Base-by-base conservation (phyloP, 805 yeast species). In the Komagataella mondaviorum region DNA sequence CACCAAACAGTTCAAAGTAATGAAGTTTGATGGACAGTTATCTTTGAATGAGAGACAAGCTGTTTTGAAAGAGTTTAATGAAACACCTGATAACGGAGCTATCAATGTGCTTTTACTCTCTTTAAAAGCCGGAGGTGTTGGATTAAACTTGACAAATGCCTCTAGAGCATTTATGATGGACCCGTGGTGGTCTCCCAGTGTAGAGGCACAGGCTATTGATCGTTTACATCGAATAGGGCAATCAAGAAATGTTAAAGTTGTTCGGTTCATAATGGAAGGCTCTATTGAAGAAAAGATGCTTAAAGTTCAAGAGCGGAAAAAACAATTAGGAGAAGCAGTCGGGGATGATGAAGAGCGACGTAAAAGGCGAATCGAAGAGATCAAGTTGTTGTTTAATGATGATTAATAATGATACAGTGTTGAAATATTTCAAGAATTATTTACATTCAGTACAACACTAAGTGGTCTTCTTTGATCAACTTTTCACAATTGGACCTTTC, bases 171-270 rank as follows among this genome's bases (percentile, higher is more conserved):
- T 81, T 58, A 74, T 90, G 77, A 84, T 91, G 88, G 97, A 90
- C 60, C 96, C 97, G 0, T 90, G 96, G 93, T 90, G 97, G 97
- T 86, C 93, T 30, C 95, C 88, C 48, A 87, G 95, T 49, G 80
- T 84, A 51, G 96, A 88, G 59, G 88, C 86, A 49, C 96, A 88
- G 63, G 96, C 96, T 0, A 86, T 89, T 54, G 96, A 89, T 66
- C 66, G 98, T 59, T 76, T 91, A 16, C 96, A 90, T 61, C 75
- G 98, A 57, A 86, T 91, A 61, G 97, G 98, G 0, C 98, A 90
- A 62, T 69, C 70, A 8, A 76, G 72, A 23, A 74, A 73, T 46
- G 97, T 91, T 12, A 78, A 77, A 55, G 89, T 90, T 30, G 71
- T 79, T 1, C 68, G 97, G 53, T 90, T 90, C 60, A 88, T 90